Conservation (phyloP, 306 rosid species). For the Malus orientalis region DNA sequence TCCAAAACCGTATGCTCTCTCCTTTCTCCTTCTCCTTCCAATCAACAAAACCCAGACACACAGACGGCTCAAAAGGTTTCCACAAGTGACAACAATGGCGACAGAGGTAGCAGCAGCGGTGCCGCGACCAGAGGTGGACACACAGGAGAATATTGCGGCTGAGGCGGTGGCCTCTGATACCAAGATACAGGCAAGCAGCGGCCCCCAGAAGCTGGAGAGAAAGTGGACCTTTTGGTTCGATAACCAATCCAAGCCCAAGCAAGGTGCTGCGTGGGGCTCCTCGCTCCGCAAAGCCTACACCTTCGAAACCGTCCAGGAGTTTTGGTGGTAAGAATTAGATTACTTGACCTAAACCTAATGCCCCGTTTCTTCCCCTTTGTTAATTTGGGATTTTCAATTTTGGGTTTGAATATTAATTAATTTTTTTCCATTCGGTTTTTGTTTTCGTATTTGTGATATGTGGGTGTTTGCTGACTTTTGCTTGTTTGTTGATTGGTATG, state of each 20-base stretch:
- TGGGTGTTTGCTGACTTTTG: not conserved
- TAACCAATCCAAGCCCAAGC: conserved; percentile 75
- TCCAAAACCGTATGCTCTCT: not conserved
- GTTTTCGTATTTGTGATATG: not conserved
- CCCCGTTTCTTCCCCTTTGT: not conserved
- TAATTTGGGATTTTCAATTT: not conserved
- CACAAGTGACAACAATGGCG: conserved; percentile 36
- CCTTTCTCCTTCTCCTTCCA: not conserved
- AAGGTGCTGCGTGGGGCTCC: conserved; percentile 90
- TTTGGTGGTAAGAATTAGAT: conserved; percentile 57
- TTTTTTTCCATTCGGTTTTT: not conserved
- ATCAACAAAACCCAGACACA: not conserved
- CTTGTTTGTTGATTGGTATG: not conserved
- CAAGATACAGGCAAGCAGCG: conserved; percentile 3
- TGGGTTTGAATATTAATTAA: not conserved
- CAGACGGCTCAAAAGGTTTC: not conserved
- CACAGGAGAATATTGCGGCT: not conserved
- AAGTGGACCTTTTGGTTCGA: conserved; percentile 97
- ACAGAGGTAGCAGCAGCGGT: conserved; percentile 35
- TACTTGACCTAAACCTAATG: not conserved
- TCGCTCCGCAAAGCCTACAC: conserved; percentile 65
- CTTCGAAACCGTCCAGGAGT: conserved; percentile 87
- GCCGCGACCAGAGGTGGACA: not conserved
- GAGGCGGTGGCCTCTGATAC: conserved; percentile 4
- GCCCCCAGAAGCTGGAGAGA: conserved; percentile 58